Percentiles rank a stretch among this genome's conserved stretches.
These are phyloP conservation scores for Floccularia luteovirens DNA, from an alignment of 768 basidiomycete genomes.

Conservation along the genomic window DNA sequence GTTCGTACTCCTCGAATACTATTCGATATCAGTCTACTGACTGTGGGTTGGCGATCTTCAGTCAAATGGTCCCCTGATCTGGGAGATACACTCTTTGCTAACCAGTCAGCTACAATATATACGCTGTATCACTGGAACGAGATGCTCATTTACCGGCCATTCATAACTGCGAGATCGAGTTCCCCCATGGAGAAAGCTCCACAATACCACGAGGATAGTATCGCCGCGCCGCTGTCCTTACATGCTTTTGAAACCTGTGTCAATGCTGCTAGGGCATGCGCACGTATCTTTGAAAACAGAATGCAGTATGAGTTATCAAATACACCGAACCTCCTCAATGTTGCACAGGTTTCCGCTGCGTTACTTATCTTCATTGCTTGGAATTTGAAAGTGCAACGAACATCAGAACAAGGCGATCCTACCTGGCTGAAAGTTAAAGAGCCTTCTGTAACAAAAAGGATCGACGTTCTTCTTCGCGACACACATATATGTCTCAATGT, in stretches of 20 bases:
- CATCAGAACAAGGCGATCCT: conserved; percentile 17
- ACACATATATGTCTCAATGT: conserved; percentile 32
- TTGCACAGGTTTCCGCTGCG: conserved; percentile 42
- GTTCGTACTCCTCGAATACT: conserved; percentile 28
- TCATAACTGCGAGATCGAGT: conserved; percentile 30
- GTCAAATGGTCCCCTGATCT: conserved; percentile 55
- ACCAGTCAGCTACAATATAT: conserved; percentile 51
- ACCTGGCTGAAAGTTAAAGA: conserved; percentile 21
- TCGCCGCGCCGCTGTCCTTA: conserved; percentile 14
- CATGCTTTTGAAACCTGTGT: conserved; percentile 38
- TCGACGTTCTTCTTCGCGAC: conserved; percentile 28
- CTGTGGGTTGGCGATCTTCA: conserved; percentile 13
- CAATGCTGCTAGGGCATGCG: conserved; percentile 53
- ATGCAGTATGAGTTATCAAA: conserved; percentile 35
- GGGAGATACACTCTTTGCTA: conserved; percentile 37
- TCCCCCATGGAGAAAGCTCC: conserved; percentile 18
- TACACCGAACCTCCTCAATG: conserved; percentile 32
- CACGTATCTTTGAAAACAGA: conserved; percentile 49
- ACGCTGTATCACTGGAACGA: conserved; percentile 52
- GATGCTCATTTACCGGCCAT: conserved; percentile 67
- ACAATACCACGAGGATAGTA: conserved; percentile 10
- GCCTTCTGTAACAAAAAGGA: conserved; percentile 19
- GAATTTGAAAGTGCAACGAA: conserved; percentile 43
- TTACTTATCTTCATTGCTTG: conserved; percentile 52
- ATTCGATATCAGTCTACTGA: neutral